Evolutionary conservation across 768 basidiomycete species (phyloP).

Genomic region (Cubamyces sp.): DNA sequence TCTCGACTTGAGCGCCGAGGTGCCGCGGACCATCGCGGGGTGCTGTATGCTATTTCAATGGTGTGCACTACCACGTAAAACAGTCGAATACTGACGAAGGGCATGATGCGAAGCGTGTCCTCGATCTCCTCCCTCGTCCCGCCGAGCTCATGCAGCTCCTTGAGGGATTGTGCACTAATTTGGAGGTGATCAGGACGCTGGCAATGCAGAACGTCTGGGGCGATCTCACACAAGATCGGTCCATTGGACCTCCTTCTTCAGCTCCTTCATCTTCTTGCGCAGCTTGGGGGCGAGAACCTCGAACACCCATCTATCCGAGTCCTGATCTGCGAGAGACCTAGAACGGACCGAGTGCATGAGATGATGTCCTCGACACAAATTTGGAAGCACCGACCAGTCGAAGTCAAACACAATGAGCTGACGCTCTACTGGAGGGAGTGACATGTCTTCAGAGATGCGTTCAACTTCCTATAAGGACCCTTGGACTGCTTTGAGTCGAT

Average conservation of each 20-base stretch:
- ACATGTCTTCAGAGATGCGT: not conserved
- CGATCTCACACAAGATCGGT: conserved; percentile 87
- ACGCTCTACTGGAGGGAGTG: conserved; percentile 37
- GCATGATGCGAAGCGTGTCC: conserved; percentile 75
- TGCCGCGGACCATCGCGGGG: conserved; percentile 93
- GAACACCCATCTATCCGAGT: conserved; percentile 92
- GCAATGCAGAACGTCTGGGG: not conserved
- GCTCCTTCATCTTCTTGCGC: conserved; percentile 76
- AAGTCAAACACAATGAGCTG: conserved; percentile 95
- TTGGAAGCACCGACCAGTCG: conserved; percentile 70
- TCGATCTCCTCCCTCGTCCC: conserved; percentile 77
- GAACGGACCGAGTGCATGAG: not conserved
- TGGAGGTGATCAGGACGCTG: conserved; percentile 1
- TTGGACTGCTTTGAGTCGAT: not conserved
- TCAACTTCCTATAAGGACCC: not conserved
- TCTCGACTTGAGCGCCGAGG: conserved; percentile 71
- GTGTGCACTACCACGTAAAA: not conserved
- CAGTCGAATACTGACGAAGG: conserved; percentile 69
- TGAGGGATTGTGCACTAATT: conserved; percentile 66
- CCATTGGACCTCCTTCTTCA: conserved; percentile 75
- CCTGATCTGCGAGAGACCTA: conserved; percentile 94
- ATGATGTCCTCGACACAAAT: not conserved
- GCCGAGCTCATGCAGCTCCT: conserved; percentile 71
- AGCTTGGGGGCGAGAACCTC: conserved; percentile 87
- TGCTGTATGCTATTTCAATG: conserved; percentile 56